Conservation (phyloP, 106 monocot genomes). For the Chionographis japonica region DNA sequence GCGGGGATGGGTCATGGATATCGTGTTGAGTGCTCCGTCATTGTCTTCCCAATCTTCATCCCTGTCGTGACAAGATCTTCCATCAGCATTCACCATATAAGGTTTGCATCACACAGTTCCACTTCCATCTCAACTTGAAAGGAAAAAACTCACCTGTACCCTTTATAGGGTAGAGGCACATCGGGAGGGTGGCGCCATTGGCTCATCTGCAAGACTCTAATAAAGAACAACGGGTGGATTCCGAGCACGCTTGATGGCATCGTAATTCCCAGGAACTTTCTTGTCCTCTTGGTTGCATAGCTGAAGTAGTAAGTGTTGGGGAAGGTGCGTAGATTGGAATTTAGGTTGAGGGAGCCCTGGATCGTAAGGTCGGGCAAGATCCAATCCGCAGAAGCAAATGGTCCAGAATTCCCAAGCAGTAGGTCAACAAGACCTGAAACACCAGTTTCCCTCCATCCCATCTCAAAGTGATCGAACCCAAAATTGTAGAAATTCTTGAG, state of each 20-base stretch:
- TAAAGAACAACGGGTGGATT: conserved; percentile 80
- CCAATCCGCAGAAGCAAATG: conserved; percentile 89
- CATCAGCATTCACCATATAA: too few species aligned
- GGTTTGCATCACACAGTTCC: too few species aligned
- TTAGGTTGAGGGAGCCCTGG: conserved; percentile 63
- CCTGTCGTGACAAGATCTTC: conserved; percentile 12
- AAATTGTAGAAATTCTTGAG: conserved; percentile 84
- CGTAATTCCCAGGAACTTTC: conserved; percentile 63
- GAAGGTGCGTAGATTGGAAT: conserved; percentile 57
- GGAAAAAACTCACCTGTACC: conserved; percentile 59
- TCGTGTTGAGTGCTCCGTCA: conserved; percentile 69
- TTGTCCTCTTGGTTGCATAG: conserved; percentile 88
- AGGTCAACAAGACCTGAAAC: conserved; percentile 52
- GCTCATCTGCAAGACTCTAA: conserved; percentile 87
- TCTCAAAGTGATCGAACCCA: conserved; percentile 88
- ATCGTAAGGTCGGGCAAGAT: conserved; percentile 94
- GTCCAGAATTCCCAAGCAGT: conserved; percentile 61
- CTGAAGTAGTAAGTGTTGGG: conserved; percentile 94
- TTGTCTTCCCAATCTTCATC: conserved; percentile 88
- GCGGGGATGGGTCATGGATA: conserved; percentile 78
- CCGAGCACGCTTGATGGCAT: conserved; percentile 73
- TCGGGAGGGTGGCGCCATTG: conserved; percentile 56
- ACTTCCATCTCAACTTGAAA: not conserved
- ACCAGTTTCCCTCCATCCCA: conserved; percentile 58
- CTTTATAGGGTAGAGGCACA: conserved; percentile 71